phyloP scores from a whole-genome alignment of 768 basidiomycete species.

The Neoboletus subvelutipes region DNA sequence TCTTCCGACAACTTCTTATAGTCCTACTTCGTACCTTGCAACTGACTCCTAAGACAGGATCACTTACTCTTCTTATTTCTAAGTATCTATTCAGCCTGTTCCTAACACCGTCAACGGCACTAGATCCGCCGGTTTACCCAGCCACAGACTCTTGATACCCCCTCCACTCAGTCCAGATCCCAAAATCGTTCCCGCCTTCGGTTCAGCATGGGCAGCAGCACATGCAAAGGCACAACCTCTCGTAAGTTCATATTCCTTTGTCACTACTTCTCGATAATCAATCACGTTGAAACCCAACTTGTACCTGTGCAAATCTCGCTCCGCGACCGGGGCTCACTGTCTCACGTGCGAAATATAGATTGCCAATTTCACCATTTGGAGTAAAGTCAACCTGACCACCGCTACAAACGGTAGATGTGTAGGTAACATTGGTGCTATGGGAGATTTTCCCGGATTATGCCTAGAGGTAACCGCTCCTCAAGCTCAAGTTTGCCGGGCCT shows the following conservation, averaged over 20 bases:
- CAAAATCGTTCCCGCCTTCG: slow-evolving; percentile 39
- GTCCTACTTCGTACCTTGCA: slow-evolving; percentile 4
- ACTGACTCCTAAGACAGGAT: slow-evolving; percentile 22
- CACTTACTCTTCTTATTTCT: slow-evolving; percentile 36
- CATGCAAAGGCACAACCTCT: slow-evolving; percentile 52
- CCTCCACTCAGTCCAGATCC: slow-evolving; percentile 42
- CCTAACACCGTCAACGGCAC: slow-evolving; percentile 51
- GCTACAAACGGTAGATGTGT: neutral
- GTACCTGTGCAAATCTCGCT: neutral
- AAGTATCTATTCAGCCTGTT: slow-evolving; percentile 50
- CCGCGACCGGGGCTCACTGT: neutral
- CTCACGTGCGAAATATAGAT: slow-evolving; percentile 31
- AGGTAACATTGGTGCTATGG: neutral
- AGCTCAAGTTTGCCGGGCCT: neutral
- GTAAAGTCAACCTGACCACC: slow-evolving; percentile 19
- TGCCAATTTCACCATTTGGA: slow-evolving; percentile 47
- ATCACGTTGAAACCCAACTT: neutral
- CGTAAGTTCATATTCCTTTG: slow-evolving; percentile 30
- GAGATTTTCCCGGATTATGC: neutral
- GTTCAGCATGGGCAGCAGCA: slow-evolving; percentile 49
- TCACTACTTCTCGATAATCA: no score
- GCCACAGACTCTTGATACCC: slow-evolving; percentile 50
- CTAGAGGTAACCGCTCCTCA: neutral
- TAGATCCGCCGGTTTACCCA: slow-evolving; percentile 51
- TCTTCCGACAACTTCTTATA: neutral